A percentile compares a stretch with the other conserved stretches of the same genome.
Conservation (phyloP, 306 rosid genomes). For the Sesbania bispinosa region DNA sequence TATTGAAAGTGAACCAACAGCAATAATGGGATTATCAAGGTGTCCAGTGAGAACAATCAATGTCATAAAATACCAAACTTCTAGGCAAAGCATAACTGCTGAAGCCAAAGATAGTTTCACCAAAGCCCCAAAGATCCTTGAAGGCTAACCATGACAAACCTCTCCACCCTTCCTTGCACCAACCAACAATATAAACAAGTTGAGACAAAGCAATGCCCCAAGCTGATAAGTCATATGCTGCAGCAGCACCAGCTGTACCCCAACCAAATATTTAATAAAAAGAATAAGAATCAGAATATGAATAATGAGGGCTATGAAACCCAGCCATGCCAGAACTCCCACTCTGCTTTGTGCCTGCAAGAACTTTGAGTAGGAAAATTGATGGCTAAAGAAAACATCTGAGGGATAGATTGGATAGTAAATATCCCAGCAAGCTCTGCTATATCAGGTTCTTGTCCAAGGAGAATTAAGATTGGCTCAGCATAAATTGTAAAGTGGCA, state of each 20-base stretch:
- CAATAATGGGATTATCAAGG: slow-evolving; percentile 79
- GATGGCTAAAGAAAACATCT: slow-evolving; percentile 80
- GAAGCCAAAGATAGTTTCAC: slow-evolving; percentile 82
- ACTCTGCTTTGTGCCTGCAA: slow-evolving; percentile 88
- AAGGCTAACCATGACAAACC: slow-evolving; percentile 90
- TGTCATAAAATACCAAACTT: slow-evolving; percentile 96
- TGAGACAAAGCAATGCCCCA: slow-evolving; percentile 79
- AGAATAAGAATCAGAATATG: slow-evolving; percentile 51
- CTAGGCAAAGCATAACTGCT: slow-evolving; percentile 91
- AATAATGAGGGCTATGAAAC: slow-evolving; percentile 40
- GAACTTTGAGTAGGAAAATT: slow-evolving; percentile 86
- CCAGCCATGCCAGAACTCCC: slow-evolving; percentile 77
- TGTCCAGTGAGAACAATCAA: slow-evolving; percentile 96
- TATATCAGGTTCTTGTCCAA: slow-evolving; percentile 66
- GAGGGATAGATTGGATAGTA: slow-evolving; percentile 81
- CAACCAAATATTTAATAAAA: slow-evolving; percentile 52
- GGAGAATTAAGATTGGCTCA: slow-evolving; percentile 60
- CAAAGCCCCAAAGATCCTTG: slow-evolving; percentile 78
- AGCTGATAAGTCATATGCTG: slow-evolving; percentile 63
- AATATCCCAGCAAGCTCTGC: slow-evolving; percentile 79
- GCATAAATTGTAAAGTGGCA: slow-evolving; percentile 73
- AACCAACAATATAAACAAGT: slow-evolving; percentile 61
- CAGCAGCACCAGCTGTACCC: slow-evolving; percentile 88
- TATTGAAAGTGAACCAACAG: slow-evolving; percentile 94
- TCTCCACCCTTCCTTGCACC: slow-evolving; percentile 84